Conservation (phyloP, 148 eudicot species). For the Spergularia marina region DNA sequence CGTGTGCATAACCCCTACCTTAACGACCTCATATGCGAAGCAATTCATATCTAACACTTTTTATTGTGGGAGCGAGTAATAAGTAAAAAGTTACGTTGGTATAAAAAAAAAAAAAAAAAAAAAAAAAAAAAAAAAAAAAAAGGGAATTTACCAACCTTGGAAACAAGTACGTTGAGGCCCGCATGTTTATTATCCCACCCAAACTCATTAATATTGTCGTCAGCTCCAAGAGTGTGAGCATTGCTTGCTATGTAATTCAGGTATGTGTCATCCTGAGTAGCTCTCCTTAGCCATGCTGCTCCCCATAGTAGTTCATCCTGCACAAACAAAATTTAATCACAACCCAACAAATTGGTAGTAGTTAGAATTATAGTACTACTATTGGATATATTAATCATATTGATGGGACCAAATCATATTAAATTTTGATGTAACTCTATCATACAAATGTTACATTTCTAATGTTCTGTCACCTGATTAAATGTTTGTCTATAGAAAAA, state of each 20-base stretch:
- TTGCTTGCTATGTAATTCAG: constrained; percentile 67
- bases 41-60: too few relatives aligned
- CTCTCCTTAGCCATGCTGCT: constrained; percentile 93
- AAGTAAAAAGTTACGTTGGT: too few relatives aligned
- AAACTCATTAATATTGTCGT: constrained; percentile 78
- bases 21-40: too few relatives aligned
- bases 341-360: constrained; percentile 11
- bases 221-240: constrained; percentile 81
- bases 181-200: constrained; percentile 99
- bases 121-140: too few relatives aligned
- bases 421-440: too few relatives aligned
- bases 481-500: too few relatives aligned
- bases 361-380: neutral
- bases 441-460: neutral
- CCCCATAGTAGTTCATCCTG: constrained; percentile 98
- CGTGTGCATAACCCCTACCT: too few relatives aligned
- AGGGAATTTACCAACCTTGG: constrained; percentile 78
- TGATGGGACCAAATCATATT: neutral
- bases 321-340: neutral
- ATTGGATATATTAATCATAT: neutral
- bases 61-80: too few relatives aligned
- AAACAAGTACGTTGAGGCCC: constrained; percentile 84
- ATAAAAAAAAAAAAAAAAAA: too few relatives aligned
- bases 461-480: constrained; percentile 1
- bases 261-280: constrained; percentile 61